Percentiles rank a stretch among this genome's conserved stretches.
phyloP scores from a whole-genome alignment of 768 basidiomycete species.

The Lentinula sp. region DNA sequence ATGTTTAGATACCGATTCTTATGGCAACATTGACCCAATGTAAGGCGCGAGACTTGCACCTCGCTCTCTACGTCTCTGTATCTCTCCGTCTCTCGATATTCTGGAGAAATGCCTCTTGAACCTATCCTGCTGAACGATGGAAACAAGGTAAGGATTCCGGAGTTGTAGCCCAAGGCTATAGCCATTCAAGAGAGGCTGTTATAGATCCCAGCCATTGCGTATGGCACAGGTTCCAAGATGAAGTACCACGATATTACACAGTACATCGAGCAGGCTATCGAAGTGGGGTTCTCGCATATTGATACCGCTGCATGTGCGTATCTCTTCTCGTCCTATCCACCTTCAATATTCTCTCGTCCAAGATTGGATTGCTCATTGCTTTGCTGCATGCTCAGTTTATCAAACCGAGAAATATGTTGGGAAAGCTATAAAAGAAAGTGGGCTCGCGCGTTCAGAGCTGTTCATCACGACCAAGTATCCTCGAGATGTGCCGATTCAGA shows the following conservation, averaged over 20 bases:
- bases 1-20: too few relatives aligned
- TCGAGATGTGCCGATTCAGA: slow-evolving; percentile 26
- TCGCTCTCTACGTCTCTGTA: background rate
- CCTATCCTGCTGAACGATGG: slow-evolving; percentile 35
- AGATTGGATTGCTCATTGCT: slow-evolving; percentile 18
- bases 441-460: slow-evolving; percentile 35
- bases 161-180: background rate
- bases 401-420: slow-evolving; percentile 28
- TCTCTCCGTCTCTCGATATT: background rate
- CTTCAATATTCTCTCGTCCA: too few relatives aligned
- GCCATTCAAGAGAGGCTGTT: background rate
- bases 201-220: slow-evolving; percentile 59
- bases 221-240: slow-evolving; percentile 43
- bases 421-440: slow-evolving; percentile 38
- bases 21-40: background rate
- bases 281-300: slow-evolving; percentile 56
- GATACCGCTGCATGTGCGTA: slow-evolving; percentile 53
- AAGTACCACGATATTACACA: slow-evolving; percentile 44
- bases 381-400: slow-evolving; percentile 33
- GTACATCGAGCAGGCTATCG: slow-evolving; percentile 52
- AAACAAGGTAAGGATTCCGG: slow-evolving; percentile 20
- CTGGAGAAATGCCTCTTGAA: slow-evolving; percentile 30
- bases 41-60: background rate
- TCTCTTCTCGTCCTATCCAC: background rate
- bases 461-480: slow-evolving; percentile 55